Percentiles rank a stretch among this genome's conserved stretches.
phyloP scores from a whole-genome alignment of 1,284 basidiomycete genomes.

The Apiotrichum sp. region DNA sequence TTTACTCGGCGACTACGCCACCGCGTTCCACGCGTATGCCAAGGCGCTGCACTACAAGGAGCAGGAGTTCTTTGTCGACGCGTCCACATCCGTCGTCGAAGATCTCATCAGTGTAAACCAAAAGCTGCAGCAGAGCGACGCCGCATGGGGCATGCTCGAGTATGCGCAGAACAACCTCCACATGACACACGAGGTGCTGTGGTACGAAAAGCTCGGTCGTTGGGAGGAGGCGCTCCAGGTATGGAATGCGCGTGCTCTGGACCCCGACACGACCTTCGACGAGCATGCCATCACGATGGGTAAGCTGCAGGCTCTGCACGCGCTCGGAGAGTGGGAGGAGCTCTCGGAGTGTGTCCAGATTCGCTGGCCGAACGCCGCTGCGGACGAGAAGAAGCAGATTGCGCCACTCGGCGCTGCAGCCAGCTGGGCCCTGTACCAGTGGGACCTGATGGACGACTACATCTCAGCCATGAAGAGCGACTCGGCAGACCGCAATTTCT shows the following conservation, averaged over 20 bases:
- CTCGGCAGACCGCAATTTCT: slow-evolving; percentile 92
- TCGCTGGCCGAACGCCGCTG: slow-evolving; percentile 75
- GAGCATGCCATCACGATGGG: slow-evolving; percentile 69
- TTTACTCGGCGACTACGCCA: slow-evolving; percentile 84
- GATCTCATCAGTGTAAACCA: slow-evolving; percentile 96
- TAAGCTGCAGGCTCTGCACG: slow-evolving; percentile 92
- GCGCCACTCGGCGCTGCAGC: slow-evolving; percentile 96
- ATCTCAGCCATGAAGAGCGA: slow-evolving; percentile 90
- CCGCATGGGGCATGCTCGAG: slow-evolving; percentile 87
- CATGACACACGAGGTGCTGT: slow-evolving; percentile 54
- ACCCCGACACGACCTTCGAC: slow-evolving; percentile 51
- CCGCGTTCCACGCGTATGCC: slow-evolving; percentile 91
- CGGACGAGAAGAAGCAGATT: slow-evolving; percentile 83
- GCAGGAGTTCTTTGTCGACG: slow-evolving; percentile 89
- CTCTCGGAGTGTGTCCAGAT: slow-evolving; percentile 82
- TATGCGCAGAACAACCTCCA: slow-evolving; percentile 63
- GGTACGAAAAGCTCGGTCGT: slow-evolving; percentile 93
- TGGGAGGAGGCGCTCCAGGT: slow-evolving; percentile 92
- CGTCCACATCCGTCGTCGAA: slow-evolving; percentile 68
- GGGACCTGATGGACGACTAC: slow-evolving; percentile 98
- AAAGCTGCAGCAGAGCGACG: slow-evolving; percentile 91
- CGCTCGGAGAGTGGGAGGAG: slow-evolving; percentile 95
- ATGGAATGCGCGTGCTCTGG: slow-evolving; percentile 52
- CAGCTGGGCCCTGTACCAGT: slow-evolving; percentile 93
- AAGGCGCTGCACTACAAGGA: slow-evolving; percentile 99